These are phyloP conservation scores for Dactylellina parvicollis DNA, from an alignment of 2,329 filamentous ascomycete genomes.

Conservation along the genomic window DNA sequence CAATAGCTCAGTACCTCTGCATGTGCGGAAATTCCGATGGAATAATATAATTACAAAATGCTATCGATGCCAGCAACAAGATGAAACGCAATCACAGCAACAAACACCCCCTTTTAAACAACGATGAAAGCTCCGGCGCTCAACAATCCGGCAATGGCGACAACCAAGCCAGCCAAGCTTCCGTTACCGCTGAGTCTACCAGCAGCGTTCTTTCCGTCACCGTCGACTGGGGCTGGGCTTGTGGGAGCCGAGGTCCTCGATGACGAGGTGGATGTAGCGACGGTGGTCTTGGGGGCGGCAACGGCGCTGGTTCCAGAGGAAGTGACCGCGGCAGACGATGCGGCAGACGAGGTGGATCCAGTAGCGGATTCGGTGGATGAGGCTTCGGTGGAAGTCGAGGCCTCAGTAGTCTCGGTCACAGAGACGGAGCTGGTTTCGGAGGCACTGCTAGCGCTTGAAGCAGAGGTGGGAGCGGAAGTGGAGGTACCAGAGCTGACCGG, in stretches of 20 bases:
- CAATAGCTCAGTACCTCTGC: no score
- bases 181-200: slow-evolving; percentile 2
- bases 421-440: slow-evolving; percentile 1
- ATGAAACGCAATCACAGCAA: neutral
- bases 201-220: neutral
- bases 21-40: no score
- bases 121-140: slow-evolving; percentile 22
- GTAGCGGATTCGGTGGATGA: slow-evolving; percentile 5
- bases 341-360: neutral
- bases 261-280: neutral
- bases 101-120: neutral
- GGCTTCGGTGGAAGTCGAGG: neutral
- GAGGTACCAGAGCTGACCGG: slow-evolving; percentile 14
- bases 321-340: neutral
- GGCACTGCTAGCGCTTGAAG: neutral
- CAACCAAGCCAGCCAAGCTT: slow-evolving; percentile 18
- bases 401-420: neutral
- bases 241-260: slow-evolving; percentile 5
- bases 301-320: neutral
- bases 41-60: slow-evolving; percentile 34
- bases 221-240: slow-evolving; percentile 15
- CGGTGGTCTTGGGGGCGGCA: neutral
- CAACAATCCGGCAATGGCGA: slow-evolving; percentile 8
- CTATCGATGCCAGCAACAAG: neutral
- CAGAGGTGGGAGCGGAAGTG: neutral